Conservation (phyloP, 1,284 basidiomycete genomes). For the Meira nashicola region DNA sequence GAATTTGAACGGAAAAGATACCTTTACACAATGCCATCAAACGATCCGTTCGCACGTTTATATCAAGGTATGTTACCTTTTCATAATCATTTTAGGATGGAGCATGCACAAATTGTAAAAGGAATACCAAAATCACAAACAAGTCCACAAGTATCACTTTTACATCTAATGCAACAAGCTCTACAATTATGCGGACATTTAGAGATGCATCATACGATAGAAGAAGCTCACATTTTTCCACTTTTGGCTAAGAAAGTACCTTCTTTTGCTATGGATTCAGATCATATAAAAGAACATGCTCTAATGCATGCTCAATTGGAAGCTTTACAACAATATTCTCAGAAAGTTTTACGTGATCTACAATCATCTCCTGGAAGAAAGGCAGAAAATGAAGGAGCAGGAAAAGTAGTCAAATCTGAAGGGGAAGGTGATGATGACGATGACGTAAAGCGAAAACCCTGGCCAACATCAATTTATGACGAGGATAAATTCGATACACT, state of each 20-base stretch:
- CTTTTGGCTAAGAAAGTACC: constrained; percentile 34
- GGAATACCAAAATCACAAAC: constrained; percentile 18
- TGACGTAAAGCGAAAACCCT: constrained; percentile 9
- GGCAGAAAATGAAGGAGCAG: constrained; percentile 6
- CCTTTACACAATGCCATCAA: constrained; percentile 14
- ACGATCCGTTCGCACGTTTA: constrained; percentile 26
- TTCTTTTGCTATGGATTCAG: constrained; percentile 24
- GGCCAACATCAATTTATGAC: constrained; percentile 26
- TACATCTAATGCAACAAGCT: constrained; percentile 18
- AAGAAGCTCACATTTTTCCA: constrained; percentile 44
- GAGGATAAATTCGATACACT: constrained; percentile 16
- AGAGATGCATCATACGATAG: constrained; percentile 42
- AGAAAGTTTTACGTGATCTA: background rate
- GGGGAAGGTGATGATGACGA: constrained; percentile 16
- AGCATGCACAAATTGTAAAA: constrained; percentile 18
- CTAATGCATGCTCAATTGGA: constrained; percentile 27
- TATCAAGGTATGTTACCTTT: constrained; percentile 35
- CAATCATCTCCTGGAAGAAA: constrained; percentile 6
- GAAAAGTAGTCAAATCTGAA: constrained; percentile 10
- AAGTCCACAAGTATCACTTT: constrained; percentile 10
- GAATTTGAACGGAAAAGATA: no score
- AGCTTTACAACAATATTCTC: constrained; percentile 17
- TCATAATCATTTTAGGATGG: constrained; percentile 30
- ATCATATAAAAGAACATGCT: constrained; percentile 30
- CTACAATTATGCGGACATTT: constrained; percentile 20